Base-by-base conservation (phyloP, 257 asterid genomes). In the Solanum dulcamara region DNA sequence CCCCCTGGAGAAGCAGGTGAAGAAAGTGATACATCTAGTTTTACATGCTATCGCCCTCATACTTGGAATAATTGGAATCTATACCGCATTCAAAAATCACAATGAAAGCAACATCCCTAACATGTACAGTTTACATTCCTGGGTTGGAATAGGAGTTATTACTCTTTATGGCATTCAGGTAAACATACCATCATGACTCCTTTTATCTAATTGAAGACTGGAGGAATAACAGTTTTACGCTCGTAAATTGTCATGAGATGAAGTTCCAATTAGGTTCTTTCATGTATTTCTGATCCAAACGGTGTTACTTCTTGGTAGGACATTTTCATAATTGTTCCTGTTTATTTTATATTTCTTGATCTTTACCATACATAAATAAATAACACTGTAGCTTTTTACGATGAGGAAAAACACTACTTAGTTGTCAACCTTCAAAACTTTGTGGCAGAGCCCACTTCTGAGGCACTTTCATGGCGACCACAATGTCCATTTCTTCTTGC, bases 131-230 rank as follows among this genome's bases (percentile, higher is more conserved):
- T 81, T 97, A 33, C 99, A 97, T 92, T 97, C 99, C 74, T 97
- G 99, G 99, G 86, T 95, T 28, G 99, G 99, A 30, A 93, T 94
- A 35, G 93, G 98, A 40, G 94, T 93, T 14, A 92, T 93, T 51
- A 66, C 71, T 82, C 98, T 97, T 87, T 97, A 94, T 83, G 99
- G 97, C 55, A 89, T 97, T 90, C 99, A 97, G 98, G 99, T 95
- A 87, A 85, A 2, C 10, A 79, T 2, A 30, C 83, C 83, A 10
- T 48, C 10, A 15, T 77, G 82, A 18, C 53, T 53, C 72, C 68
- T 22, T 30, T 22, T 37, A 35, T 57, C 53, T 20, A n/a, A 57
- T 37, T 81, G 24, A 51, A 7, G 4, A 3, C 38, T 74, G 60
- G 26, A 7, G 81, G 13, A 14, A 14, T 24, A 75, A 14, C 42